A percentile compares a stretch with the other conserved stretches of the same genome.
Conservation (phyloP, 305 asterid species). For the Withania somnifera region DNA sequence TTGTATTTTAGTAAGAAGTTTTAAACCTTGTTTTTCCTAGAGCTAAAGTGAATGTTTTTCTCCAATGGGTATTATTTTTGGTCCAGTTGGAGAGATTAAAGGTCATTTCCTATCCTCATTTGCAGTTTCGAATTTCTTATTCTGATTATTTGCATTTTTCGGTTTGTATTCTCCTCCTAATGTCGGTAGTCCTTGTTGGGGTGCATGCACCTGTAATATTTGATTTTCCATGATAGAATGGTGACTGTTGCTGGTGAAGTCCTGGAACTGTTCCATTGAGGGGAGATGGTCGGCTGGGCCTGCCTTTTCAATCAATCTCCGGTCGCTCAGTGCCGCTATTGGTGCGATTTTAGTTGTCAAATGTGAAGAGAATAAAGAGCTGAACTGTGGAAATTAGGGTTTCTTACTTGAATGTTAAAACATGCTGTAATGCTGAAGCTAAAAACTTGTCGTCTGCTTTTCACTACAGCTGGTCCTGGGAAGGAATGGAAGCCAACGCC, state of each 20-base stretch:
- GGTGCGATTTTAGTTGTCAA: too few relatives aligned
- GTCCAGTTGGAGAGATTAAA: background rate
- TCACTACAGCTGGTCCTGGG: conserved; percentile 40
- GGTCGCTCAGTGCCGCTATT: too few relatives aligned
- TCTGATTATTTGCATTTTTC: background rate
- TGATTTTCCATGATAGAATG: background rate
- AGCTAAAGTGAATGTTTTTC: background rate
- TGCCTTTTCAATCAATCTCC: too few relatives aligned
- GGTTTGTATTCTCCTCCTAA: background rate
- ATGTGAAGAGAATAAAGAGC: background rate
- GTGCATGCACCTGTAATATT: background rate
- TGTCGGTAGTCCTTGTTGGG: background rate
- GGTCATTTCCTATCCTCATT: background rate
- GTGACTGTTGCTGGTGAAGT: background rate
- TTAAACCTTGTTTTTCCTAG: background rate
- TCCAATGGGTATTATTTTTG: background rate
- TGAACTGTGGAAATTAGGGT: background rate
- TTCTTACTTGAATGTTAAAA: background rate
- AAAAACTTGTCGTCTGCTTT: background rate
- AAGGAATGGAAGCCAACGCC: conserved; percentile 94
- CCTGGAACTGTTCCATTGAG: background rate
- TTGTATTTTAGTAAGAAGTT: background rate
- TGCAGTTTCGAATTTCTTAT: background rate
- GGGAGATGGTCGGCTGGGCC: too few relatives aligned
- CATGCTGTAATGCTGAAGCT: background rate